Evolutionary conservation across 768 basidiomycete genomes (phyloP), one percentile per base, ranked within the genome.

Genomic region (Termitomyces sp.): DNA sequence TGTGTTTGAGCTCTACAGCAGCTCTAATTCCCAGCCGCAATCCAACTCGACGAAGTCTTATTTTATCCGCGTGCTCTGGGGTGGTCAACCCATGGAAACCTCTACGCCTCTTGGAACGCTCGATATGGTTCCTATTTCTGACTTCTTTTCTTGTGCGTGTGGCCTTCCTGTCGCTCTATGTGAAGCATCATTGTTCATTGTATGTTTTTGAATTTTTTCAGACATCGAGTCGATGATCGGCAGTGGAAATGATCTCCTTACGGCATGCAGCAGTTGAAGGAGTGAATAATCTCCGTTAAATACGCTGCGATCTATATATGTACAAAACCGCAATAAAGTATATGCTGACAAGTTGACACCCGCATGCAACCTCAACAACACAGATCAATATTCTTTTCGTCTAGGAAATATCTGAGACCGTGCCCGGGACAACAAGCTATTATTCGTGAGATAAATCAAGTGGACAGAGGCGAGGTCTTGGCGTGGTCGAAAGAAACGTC

Each of bases 11-110:
- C 65, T 82, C 7, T 81, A 81, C 45, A 54, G 62, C 44, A 56
- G 49, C 13, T 41, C 48, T 34, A 8, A 55, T 13, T 13, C 53
- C 0, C 20, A 44, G 6, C 33, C 54, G 3, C 41, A 18, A 7
- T 44, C 52, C 13, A 44, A 42, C 28, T 10, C 22, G 16, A 42
- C 46, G 4, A 56, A 57, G 28, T 50, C 48, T 4, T 69, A 70
- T 49, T 79, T 72, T 60, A 58, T 82, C 18, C 75, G 81, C n/a
- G 77, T 81, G 7, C 68, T 82, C 3, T 82, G 79, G 79, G 72
- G 75, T 20, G 81, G 81, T 9, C 77, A 76, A 50, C 77, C 78
- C 1, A 78, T 82, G 70, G 68, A 72, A 53, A 81, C 80, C 0
- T 77, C 79, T 0, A 78, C 79, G 0, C 75, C 76, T 6, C 68